A percentile compares a stretch with the other conserved stretches of the same genome.
phyloP scores from a whole-genome alignment of 2,329 filamentous ascomycete species.

The Neofusicoccum umdonicola region DNA sequence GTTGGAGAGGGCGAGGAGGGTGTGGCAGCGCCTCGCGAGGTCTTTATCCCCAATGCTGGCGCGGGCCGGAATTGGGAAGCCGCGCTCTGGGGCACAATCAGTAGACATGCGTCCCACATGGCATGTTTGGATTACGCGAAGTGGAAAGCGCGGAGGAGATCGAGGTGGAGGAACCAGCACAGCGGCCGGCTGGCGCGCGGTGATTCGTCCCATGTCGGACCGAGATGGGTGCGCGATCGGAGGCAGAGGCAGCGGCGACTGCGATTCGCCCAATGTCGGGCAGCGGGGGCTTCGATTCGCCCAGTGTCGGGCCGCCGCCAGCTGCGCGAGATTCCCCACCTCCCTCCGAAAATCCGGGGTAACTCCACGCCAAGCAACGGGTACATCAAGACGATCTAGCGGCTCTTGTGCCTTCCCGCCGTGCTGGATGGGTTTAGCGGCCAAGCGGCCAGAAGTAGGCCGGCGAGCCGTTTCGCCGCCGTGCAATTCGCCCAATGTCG shows the following conservation, averaged over 20 bases:
- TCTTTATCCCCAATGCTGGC: background rate
- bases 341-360: slow-evolving; percentile 3
- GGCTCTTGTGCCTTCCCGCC: background rate
- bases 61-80: background rate
- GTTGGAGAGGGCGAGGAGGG: background rate
- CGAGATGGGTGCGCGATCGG: background rate
- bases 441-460: background rate
- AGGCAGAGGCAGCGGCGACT: background rate
- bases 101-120: background rate
- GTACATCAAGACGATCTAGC: background rate
- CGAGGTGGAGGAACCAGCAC: background rate
- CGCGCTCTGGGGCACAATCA: background rate
- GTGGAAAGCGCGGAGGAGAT: background rate
- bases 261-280: background rate
- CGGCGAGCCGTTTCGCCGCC: background rate
- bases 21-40: background rate
- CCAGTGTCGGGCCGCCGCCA: background rate
- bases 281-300: background rate
- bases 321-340: background rate
- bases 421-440: background rate
- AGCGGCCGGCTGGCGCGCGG: background rate
- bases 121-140: background rate
- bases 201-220: background rate
- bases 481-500: background rate
- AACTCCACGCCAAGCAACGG: background rate